Evolutionary conservation across 495 filamentous ascomycete species (phyloP), one percentile per base, ranked within the genome.

Genomic region (Lichina pygmaea): DNA sequence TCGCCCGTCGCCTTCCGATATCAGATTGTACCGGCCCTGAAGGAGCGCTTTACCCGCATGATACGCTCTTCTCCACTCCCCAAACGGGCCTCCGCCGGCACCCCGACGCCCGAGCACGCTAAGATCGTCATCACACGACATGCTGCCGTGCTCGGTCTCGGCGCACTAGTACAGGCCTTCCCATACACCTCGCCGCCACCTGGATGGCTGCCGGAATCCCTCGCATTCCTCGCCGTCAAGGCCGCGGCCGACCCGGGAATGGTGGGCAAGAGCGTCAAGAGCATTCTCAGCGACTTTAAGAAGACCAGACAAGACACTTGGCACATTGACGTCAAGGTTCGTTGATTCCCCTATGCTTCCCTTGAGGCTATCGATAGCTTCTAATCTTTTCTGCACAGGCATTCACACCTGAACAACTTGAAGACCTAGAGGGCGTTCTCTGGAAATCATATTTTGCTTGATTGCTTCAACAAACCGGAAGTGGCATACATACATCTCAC

Each of bases 371-470:
- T 6, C 42, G 15, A 16, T 31, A 6, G 1, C 4, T 15, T 31
- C 4, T 15, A 43, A 50, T 4, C 3, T 54, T 36, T 4, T 12
- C 11, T 8, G 34, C 43, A 6, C 53, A 95, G 86, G 86, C 82
- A 42, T 97, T 97, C 53, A 81, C 81, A 2, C 60, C 72, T 15
- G 86, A 94, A 51, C 89, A 97, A 54, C 68, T 95, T 0, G 89
- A 93, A 57, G 86, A 95, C 57, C 62, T 97, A 16, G 86, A 93
- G 52, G 89, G 89, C 40, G 91, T 95, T 36, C 66, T 99, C 47
- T 99, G 91, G 91, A 95, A 95, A 75, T 93, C 85, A 55, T 99
- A 99, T 57, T 99, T 95, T 66, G 89, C 89, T 46, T 95, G 68
- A 51, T n/a, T 43, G 16, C 12, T 40, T n/a, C 12, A 16, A 40